Base-by-base conservation (phyloP, 371 early-diverging fungal species). In the Mortierella sp. region DNA sequence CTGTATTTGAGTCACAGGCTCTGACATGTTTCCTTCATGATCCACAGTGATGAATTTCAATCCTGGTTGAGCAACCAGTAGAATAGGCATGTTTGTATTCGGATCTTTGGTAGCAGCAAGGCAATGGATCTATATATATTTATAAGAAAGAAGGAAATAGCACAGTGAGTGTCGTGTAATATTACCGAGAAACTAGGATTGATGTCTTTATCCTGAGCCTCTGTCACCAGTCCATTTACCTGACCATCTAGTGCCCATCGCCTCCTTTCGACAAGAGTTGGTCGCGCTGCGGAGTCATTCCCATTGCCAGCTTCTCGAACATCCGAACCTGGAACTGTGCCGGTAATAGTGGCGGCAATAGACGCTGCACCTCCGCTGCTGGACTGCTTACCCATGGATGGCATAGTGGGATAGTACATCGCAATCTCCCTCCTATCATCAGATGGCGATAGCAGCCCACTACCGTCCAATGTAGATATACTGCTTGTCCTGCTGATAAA, bases 181-280 rank as follows among this genome's bases (percentile, higher is more conserved):
- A 36, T 0, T 59, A 36, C 15, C 36, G 21, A 36, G 3, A 55
- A n/a, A 21, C 3, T 55, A 21, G 55, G 7, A n/a, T 55, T 22
- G 28, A 55, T 10, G 19, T 38, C 21, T n/a, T n/a, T 19, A 59
- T 15, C 32, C 28, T 13, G 21, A 2, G 21, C 24, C 5, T 24
- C 0, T 24, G 8, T 65, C 28, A 50, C 16, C 16, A n/a, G 19
- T n/a, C n/a, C 50, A n/a, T 50, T 65, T 84, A 85, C 87, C 75
- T 90, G 91, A 5, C 88, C 91, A 68, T 91, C 89, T 72, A 91
- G 84, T 1, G 88, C 86, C 91, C 91, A 91, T 68, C 87, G 84
- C 32, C 86, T 87, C 58, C 88, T 88, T 40, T 88, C 88, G 9
- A 84, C 67, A 33, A 90, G 68, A 22, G 70, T 50, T 40, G 79